Conservation (phyloP, 2,329 filamentous ascomycete genomes). For the Sarocladium brachiariae region DNA sequence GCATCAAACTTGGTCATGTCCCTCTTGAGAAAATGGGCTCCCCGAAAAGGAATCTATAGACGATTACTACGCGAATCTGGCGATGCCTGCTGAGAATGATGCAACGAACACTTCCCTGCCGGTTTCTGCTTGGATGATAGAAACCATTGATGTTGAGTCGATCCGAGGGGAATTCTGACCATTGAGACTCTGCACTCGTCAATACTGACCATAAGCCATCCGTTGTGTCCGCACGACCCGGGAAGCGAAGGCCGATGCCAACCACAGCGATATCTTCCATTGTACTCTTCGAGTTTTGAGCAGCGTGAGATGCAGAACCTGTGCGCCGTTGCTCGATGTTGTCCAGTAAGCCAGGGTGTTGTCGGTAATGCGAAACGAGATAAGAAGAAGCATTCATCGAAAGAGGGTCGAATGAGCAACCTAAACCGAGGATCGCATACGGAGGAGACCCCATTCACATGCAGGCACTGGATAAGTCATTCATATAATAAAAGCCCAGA, state of each 20-base stretch:
- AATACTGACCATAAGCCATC: constrained; percentile 39
- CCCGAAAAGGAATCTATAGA: background rate
- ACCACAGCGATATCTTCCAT: constrained; percentile 32
- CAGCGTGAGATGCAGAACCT: background rate
- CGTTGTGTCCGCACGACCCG: constrained; percentile 33
- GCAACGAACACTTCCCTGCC: constrained; percentile 19
- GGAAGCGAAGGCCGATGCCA: constrained; percentile 40
- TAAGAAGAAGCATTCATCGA: too few species aligned
- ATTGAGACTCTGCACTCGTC: constrained; percentile 32
- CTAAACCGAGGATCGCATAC: background rate
- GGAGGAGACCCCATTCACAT: too few species aligned
- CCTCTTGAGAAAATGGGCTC: background rate
- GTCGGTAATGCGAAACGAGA: too few species aligned
- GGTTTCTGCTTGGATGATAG: constrained; percentile 27
- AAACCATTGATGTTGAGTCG: constrained; percentile 38
- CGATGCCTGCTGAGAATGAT: too few species aligned
- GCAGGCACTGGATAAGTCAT: too few species aligned
- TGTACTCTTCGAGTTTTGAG: background rate
- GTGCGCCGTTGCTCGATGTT: background rate
- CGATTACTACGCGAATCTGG: background rate
- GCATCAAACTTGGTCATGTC: constrained; percentile 4
- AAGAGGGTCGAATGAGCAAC: background rate
- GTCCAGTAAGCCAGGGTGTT: background rate
- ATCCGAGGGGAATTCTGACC: constrained; percentile 34
- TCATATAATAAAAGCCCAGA: too few species aligned